Percentiles rank a stretch among this genome's conserved stretches.
Evolutionary conservation across 164 flowering plant genomes (phyloP).

Genomic region (Amborella trichopoda): DNA sequence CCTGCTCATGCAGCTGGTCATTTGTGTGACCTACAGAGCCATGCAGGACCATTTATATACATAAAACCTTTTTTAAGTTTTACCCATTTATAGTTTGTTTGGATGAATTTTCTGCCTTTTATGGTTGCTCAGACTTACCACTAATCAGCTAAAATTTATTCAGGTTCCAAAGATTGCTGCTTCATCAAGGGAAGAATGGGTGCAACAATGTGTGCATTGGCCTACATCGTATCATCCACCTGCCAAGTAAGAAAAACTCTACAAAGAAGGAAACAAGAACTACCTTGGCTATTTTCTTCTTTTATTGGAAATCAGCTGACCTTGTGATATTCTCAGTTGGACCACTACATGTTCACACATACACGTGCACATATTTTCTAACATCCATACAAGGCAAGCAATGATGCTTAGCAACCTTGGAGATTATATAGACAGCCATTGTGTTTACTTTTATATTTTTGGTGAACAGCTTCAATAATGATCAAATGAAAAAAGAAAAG

Average conservation of each 20-base stretch:
- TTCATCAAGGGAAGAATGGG: constrained; percentile 79
- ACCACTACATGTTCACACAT: no score
- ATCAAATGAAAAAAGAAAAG: no score
- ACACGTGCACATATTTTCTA: no score
- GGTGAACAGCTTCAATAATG: no score
- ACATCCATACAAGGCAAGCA: not conserved
- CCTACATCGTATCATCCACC: constrained; percentile 95
- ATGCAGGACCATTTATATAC: not conserved
- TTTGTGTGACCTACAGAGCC: not conserved
- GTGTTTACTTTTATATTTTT: no score
- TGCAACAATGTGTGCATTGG: constrained; percentile 87
- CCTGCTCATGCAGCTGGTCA: not conserved
- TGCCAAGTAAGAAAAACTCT: constrained; percentile 64
- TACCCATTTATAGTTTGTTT: not conserved
- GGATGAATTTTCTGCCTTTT: not conserved
- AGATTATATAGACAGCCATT: not conserved
- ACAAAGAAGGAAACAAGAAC: not conserved
- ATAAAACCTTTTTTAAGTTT: not conserved
- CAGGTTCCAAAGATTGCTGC: constrained; percentile 82
- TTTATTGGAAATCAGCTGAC: not conserved
- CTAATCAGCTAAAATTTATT: no score
- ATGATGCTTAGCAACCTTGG: not conserved
- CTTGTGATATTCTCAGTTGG: not conserved
- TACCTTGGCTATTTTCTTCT: not conserved
- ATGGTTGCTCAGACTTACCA: no score